These are phyloP conservation scores for Colletotrichum chlorophyti DNA, from an alignment of 2,329 filamentous ascomycete species.

Conservation along the genomic window DNA sequence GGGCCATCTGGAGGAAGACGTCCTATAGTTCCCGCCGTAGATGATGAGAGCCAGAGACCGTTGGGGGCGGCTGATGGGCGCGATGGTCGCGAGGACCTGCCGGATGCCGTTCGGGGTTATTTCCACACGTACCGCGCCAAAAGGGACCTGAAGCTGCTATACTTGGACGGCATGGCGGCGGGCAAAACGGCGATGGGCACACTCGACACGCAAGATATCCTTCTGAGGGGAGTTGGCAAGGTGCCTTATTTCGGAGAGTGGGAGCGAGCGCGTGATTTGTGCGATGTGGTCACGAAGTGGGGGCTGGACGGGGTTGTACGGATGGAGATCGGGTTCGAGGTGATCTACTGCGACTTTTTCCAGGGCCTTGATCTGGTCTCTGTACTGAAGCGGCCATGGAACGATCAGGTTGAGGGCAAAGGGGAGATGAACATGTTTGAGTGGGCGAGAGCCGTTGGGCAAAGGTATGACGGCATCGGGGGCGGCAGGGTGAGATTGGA, in stretches of 20 bases:
- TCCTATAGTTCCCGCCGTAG: neutral
- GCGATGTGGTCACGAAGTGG: constrained; percentile 58
- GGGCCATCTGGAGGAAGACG: neutral
- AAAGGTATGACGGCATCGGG: constrained; percentile 54
- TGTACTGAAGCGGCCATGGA: constrained; percentile 37
- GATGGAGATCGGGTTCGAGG: constrained; percentile 75
- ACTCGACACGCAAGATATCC: constrained; percentile 69
- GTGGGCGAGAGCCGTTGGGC: constrained; percentile 47
- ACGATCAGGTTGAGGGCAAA: constrained; percentile 30
- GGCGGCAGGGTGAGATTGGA: constrained; percentile 49
- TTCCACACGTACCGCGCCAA: constrained; percentile 71
- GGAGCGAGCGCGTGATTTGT: constrained; percentile 61
- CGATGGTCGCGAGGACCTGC: neutral
- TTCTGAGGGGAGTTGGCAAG: constrained; percentile 55
- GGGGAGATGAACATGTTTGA: constrained; percentile 42
- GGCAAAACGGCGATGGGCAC: constrained; percentile 71
- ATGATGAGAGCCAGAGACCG: neutral
- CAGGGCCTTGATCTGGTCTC: constrained; percentile 46
- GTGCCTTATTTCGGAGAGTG: constrained; percentile 44
- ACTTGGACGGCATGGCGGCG: constrained; percentile 74
- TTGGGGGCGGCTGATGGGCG: neutral
- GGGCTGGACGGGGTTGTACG: constrained; percentile 71
- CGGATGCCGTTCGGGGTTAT: constrained; percentile 54
- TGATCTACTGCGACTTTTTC: constrained; percentile 71
- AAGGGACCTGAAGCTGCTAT: constrained; percentile 65